Evolutionary conservation across 2,329 filamentous ascomycete species (phyloP), one percentile per base, ranked within the genome.

Genomic region (Microcyclospora pomicola): DNA sequence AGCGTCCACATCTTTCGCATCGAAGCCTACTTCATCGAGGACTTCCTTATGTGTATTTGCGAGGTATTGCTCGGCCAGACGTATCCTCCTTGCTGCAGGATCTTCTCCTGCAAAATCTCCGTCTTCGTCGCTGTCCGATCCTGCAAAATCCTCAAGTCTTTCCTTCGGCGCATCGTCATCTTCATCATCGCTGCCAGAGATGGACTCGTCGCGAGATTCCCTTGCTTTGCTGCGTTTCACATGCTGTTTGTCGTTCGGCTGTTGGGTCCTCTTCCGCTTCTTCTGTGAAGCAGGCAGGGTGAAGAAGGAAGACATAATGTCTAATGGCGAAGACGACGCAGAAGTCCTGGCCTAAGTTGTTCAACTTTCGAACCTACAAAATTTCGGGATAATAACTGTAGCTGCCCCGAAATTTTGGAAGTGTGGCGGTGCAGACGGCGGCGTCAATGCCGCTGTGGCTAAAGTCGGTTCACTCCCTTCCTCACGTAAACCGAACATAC

Each of bases 271-370:
- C 70, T 96, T 96, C 52, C 91, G 73, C 72, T 96, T 96, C 66
- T 83, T 84, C 56, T 88, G 81, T 36, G 82, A 80, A 31, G 82
- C 81, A 5, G 91, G 86, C 30, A 80, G 68, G 36, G 87, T 94
- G 64, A 98, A 98, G 64, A 96, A 98, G 30, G 87, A 94, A 54
- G 88, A 93, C 87, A 93, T 92, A 31, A 38, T 30, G 30, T 31
- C 19, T 7, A 7, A 7, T 5, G 19, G 19, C 7, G 19, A 7
- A 24, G 19, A 24, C 5, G 19, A 24, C 19, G 5, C 7, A 24
- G 19, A 24, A 24, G 19, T 24, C 19, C 19, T 5, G 4, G 7
- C 19, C 7, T 5, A 24, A 24, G 5, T 24, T 24, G 5, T 24
- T 24, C 19, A 24, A 24, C 19, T 24, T 24, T 24, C 19, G 7